Percentiles rank a stretch among this genome's conserved stretches.
Evolutionary conservation across 345 rosid genomes (phyloP).

Genomic region (Iberis pinnata): DNA sequence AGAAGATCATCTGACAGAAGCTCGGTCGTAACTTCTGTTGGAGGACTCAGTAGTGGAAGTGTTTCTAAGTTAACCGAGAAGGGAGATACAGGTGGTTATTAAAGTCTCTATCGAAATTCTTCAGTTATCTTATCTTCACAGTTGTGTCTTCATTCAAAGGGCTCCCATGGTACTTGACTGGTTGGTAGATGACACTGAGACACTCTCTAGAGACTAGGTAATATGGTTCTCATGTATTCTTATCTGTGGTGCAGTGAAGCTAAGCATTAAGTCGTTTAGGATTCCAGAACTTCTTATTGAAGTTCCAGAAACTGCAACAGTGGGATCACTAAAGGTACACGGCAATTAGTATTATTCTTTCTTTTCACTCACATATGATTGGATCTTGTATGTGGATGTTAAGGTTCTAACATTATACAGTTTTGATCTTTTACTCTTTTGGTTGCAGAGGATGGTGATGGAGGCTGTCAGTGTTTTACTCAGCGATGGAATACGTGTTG

Average conservation of each 20-base stretch:
- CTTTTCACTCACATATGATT: background rate
- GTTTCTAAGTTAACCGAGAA: slow-evolving; percentile 67
- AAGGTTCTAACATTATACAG: too few relatives aligned
- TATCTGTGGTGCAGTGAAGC: slow-evolving; percentile 53
- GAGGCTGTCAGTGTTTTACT: slow-evolving; percentile 77
- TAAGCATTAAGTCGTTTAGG: slow-evolving; percentile 79
- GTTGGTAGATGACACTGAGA: slow-evolving; percentile 11
- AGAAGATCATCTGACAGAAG: slow-evolving; percentile 53
- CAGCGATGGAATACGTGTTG: slow-evolving; percentile 66
- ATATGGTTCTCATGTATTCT: slow-evolving; percentile 15
- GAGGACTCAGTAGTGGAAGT: slow-evolving; percentile 76
- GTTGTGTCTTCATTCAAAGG: slow-evolving; percentile 39
- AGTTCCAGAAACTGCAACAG: slow-evolving; percentile 77
- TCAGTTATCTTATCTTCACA: background rate
- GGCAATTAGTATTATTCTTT: background rate
- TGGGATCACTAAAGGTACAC: slow-evolving; percentile 82
- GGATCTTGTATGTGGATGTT: background rate
- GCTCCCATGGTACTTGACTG: slow-evolving; percentile 58
- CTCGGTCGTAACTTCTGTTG: slow-evolving; percentile 53
- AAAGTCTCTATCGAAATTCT: background rate
- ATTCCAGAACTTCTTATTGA: slow-evolving; percentile 85
- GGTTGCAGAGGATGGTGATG: slow-evolving; percentile 62
- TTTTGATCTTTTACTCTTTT: background rate
- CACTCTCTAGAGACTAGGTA: slow-evolving; percentile 2
- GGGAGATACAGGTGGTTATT: slow-evolving; percentile 41